phyloP scores from a whole-genome alignment of 495 filamentous ascomycete species.

The Saxophila tyrrhenica region DNA sequence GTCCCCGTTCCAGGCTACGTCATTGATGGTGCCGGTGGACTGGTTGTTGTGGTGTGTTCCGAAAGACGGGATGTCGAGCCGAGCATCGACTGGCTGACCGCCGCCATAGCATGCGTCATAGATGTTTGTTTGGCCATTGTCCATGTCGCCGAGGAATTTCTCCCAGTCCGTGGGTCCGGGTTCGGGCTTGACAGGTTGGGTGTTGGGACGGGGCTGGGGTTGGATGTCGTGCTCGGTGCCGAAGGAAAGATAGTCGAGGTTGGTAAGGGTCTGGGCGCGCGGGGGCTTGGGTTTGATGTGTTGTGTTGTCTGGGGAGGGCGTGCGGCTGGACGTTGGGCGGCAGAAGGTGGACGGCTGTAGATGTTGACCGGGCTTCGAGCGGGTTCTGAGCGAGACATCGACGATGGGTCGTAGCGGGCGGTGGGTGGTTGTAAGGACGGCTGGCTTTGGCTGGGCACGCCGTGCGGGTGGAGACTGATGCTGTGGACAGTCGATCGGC shows the following conservation, averaged over 20 bases:
- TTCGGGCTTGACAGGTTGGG: slow-evolving; percentile 17
- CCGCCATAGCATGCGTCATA: slow-evolving; percentile 72
- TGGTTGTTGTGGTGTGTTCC: slow-evolving; percentile 5
- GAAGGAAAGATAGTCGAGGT: slow-evolving; percentile 45
- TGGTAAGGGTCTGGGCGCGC: slow-evolving; percentile 27
- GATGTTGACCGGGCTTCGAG: slow-evolving; percentile 23
- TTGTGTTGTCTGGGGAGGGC: slow-evolving; percentile 5
- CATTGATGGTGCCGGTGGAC: slow-evolving; percentile 25
- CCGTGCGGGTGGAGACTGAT: slow-evolving; percentile 12
- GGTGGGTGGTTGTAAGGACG: slow-evolving; percentile 29
- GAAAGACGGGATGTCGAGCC: slow-evolving; percentile 30
- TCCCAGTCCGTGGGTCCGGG: slow-evolving; percentile 60
- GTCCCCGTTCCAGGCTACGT: slow-evolving; percentile 37
- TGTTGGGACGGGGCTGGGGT: not conserved
- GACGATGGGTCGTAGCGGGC: slow-evolving; percentile 23
- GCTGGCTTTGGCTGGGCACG: slow-evolving; percentile 15
- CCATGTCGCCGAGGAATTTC: slow-evolving; percentile 61
- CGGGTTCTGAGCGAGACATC: slow-evolving; percentile 27
- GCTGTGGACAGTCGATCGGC: slow-evolving; percentile 19
- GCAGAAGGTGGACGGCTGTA: slow-evolving; percentile 7
- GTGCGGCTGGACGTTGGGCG: not conserved
- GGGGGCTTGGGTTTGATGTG: slow-evolving; percentile 14
- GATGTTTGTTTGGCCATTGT: slow-evolving; percentile 64
- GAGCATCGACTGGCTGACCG: slow-evolving; percentile 39
- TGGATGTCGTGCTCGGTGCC: slow-evolving; percentile 21